Percentiles rank a stretch among this genome's conserved stretches.
Evolutionary conservation across 2,329 filamentous ascomycete species (phyloP).

Genomic region (Clonostachys sp.): DNA sequence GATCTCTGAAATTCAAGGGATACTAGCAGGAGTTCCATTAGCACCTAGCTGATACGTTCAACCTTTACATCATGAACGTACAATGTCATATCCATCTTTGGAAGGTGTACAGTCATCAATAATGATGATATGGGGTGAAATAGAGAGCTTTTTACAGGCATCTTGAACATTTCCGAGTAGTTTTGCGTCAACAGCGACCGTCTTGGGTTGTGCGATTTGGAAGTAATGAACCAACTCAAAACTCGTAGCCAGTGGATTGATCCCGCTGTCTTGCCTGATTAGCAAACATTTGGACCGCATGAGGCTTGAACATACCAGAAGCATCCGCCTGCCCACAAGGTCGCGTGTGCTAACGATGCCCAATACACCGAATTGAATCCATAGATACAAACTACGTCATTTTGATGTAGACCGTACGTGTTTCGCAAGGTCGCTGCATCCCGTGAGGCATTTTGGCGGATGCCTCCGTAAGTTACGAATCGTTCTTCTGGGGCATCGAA

Average conservation of each 20-base stretch:
- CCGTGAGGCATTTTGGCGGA: constrained; percentile 7
- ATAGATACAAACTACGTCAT: constrained; percentile 13
- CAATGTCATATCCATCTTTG: neutral
- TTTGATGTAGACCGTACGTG: constrained; percentile 2
- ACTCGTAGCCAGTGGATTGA: constrained; percentile 13
- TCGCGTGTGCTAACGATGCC: constrained; percentile 9
- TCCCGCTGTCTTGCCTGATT: constrained; percentile 5
- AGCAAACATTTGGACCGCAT: neutral
- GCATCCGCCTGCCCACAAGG: constrained; percentile 13
- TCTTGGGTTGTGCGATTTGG: constrained; percentile 8
- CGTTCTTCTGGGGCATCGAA: constrained; percentile 8
- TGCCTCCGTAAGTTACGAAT: constrained; percentile 8
- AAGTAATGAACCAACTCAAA: constrained; percentile 14
- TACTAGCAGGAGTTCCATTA: too few relatives aligned
- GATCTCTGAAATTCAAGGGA: too few relatives aligned
- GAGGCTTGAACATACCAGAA: constrained; percentile 7
- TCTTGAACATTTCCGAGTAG: constrained; percentile 4
- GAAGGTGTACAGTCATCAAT: neutral
- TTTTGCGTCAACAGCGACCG: constrained; percentile 8
- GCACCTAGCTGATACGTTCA: too few relatives aligned
- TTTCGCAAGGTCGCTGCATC: constrained; percentile 8
- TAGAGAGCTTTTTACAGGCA: neutral
- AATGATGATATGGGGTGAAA: neutral
- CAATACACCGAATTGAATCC: constrained; percentile 11
- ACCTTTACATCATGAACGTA: neutral